Conservation (phyloP, 2,329 filamentous ascomycete genomes). For the Didymella sp. region DNA sequence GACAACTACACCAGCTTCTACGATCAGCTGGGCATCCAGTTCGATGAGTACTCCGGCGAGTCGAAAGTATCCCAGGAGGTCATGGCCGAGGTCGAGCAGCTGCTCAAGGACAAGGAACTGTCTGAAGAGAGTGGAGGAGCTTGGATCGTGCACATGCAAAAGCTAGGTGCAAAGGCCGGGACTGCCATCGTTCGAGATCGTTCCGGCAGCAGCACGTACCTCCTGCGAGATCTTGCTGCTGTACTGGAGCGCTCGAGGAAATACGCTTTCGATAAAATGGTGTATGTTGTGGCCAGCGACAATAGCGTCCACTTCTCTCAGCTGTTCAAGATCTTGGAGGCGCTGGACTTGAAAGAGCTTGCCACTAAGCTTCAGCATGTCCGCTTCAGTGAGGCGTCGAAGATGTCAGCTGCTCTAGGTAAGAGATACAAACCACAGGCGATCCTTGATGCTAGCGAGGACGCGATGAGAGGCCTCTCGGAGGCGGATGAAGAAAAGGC, state of each 20-base stretch:
- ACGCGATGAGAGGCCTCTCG: slow-evolving; percentile 23
- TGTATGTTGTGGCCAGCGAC: slow-evolving; percentile 76
- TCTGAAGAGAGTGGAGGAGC: slow-evolving; percentile 75
- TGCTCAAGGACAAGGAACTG: slow-evolving; percentile 69
- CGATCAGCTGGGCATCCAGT: slow-evolving; percentile 72
- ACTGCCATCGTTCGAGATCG: slow-evolving; percentile 75
- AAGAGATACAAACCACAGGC: slow-evolving; percentile 72
- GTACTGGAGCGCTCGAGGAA: slow-evolving; percentile 69
- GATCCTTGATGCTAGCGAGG: slow-evolving; percentile 62
- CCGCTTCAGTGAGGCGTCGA: slow-evolving; percentile 74
- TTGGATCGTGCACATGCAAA: slow-evolving; percentile 73
- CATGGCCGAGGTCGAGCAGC: slow-evolving; percentile 69
- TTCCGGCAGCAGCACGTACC: slow-evolving; percentile 77
- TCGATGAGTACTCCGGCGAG: slow-evolving; percentile 76
- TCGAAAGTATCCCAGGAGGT: slow-evolving; percentile 72
- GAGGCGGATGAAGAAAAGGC: slow-evolving; percentile 32
- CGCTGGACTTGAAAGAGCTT: slow-evolving; percentile 73
- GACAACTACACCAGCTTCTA: slow-evolving; percentile 72
- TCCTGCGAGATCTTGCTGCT: slow-evolving; percentile 80
- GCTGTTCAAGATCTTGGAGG: slow-evolving; percentile 77
- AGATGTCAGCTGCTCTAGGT: slow-evolving; percentile 51
- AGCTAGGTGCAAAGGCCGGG: slow-evolving; percentile 73
- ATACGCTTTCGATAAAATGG: slow-evolving; percentile 76
- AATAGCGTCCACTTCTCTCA: slow-evolving; percentile 77
- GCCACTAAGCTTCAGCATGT: slow-evolving; percentile 73